phyloP scores from a whole-genome alignment of 371 early-diverging fungal species.

The Mortierella sp. region DNA sequence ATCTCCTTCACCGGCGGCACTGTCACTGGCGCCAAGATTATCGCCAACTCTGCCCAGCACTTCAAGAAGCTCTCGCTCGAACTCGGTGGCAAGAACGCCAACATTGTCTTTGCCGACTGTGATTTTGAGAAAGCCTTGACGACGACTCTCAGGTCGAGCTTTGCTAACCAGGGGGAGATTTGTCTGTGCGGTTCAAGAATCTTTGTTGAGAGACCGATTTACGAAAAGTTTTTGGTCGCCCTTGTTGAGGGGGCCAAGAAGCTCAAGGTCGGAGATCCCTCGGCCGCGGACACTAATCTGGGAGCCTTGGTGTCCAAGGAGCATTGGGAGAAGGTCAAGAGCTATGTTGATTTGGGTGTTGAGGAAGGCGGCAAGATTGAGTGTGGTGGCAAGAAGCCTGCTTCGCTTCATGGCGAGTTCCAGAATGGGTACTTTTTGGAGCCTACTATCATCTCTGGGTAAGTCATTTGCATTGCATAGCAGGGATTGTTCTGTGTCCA shows the following conservation, averaged over 20 bases:
- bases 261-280: slow-evolving; percentile 79
- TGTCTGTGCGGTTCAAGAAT: slow-evolving; percentile 76
- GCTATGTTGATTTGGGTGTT: slow-evolving; percentile 75
- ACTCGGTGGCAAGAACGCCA: slow-evolving; percentile 85
- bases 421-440: slow-evolving; percentile 74
- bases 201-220: slow-evolving; percentile 75
- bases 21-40: slow-evolving; percentile 74
- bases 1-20: slow-evolving; percentile 88
- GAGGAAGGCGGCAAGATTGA: slow-evolving; percentile 77
- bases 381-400: slow-evolving; percentile 60
- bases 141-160: slow-evolving; percentile 69
- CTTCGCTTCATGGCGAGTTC: slow-evolving; percentile 21
- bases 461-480: background rate
- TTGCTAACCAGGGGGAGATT: slow-evolving; percentile 83
- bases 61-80: slow-evolving; percentile 83
- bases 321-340: slow-evolving; percentile 78
- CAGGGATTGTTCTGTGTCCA: background rate
- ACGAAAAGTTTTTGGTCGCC: slow-evolving; percentile 66
- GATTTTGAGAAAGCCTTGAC: slow-evolving; percentile 73
- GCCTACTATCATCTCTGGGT: slow-evolving; percentile 78
- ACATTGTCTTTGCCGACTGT: slow-evolving; percentile 80
- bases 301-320: slow-evolving; percentile 74
- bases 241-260: slow-evolving; percentile 60
- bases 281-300: slow-evolving; percentile 61
- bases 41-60: slow-evolving; percentile 60